Base-by-base conservation (phyloP, 108 stramenopile genomes). In the Discostella stelligeroides region DNA sequence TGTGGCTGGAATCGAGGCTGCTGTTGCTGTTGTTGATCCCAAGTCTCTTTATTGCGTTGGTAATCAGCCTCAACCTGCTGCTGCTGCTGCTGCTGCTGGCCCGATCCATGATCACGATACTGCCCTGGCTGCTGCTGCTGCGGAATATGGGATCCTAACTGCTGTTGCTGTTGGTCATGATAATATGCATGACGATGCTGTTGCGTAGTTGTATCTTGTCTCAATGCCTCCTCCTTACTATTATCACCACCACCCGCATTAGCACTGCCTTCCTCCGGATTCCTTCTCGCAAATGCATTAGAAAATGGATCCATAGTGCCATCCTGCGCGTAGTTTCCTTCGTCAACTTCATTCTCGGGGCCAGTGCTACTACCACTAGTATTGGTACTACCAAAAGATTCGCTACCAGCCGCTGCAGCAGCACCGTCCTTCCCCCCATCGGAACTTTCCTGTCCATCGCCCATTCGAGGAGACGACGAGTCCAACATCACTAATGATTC, bases 241-340 rank as follows among this genome's bases (percentile, higher is more conserved):
- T 21, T 11, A n/a, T 7, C 39, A 42, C 45, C 41, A 21, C 56
- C 30, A 14, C 34, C 27, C 29, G 30, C 40, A 47, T 21, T 54
- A 7, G n/a, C n/a, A n/a, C n/a, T n/a, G n/a, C n/a, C n/a, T n/a
- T n/a, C n/a, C n/a, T n/a, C n/a, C n/a, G n/a, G n/a, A n/a, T n/a
- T n/a, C n/a, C n/a, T n/a, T n/a, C 39, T 60, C 18, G 73, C 65
- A 66, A 75, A 75, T 7, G 73, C 73, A 58, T 20, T 75, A 25
- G 73, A 75, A 54, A 75, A 75, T 39, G 73, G 73, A 57, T 75
- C 73, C 59, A 73, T 59, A 15, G 51, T 63, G 27, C 66, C 50
- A 49, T 47, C 68, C 18, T 20, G 25, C 14, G n/a, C 43, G 37
- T 10, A 39, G 18, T 8, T 10, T 42, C 51, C 40, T 0, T 11